Evolutionary conservation across 1,284 basidiomycete species (phyloP), one percentile per base, ranked within the genome.

Genomic region (Mixia osmundae): DNA sequence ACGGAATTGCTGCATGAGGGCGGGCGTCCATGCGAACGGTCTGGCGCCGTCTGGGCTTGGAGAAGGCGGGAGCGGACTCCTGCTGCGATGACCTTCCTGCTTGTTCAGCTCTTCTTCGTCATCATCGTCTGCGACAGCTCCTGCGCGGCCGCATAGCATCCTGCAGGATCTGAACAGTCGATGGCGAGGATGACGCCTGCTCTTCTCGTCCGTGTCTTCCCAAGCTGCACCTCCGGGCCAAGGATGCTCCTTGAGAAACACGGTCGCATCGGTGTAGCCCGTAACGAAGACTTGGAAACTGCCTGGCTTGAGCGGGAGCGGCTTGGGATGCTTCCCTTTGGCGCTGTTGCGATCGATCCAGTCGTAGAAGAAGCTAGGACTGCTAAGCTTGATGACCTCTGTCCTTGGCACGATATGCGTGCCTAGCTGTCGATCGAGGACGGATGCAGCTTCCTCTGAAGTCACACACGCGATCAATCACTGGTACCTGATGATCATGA

Each of bases 251-350:
- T 75, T 67, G 38, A 91, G 62, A 47, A 85, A 87, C 40, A 78
- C 75, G 4, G 77, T 78, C 0, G 78, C 77, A 54, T 87, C 83
- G 75, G 71, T 67, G 50, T 68, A 89, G 11, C 82, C 82, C 43
- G 76, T 67, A 47, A 87, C 59, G 56, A 89, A 89, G 38, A 70
- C 70, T 51, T 91, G 82, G 66, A 83, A 74, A 48, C 76, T 80
- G 2, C 83, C 83, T 28, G 83, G 72, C 60, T 87, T 85, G 38
- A 74, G 74, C 16, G 76, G 77, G 14, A 83, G 55, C 3, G 65
- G 63, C 47, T 77, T 78, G 11, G 73, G 73, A 49, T 80, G 77
- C 59, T 77, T 77, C 8, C 65, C 67, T 75, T 44, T 74, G 60
- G 44, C 48, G 5, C 39, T 36, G 12, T 46, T 31, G 6, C 46